Conservation (phyloP, 345 rosid genomes). For the Gossypium herbaceum region DNA sequence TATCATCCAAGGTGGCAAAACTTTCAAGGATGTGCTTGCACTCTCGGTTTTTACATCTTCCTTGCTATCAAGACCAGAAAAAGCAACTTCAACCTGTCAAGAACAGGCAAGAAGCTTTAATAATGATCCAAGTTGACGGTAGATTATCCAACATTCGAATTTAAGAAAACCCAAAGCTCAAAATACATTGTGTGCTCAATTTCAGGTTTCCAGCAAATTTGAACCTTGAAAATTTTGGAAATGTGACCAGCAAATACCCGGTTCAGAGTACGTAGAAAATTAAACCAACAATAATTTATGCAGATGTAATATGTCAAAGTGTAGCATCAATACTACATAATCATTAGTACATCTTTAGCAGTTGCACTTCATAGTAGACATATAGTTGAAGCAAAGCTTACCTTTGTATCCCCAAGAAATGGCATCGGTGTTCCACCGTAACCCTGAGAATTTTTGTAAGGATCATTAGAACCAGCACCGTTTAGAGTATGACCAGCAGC, state of each 20-base stretch:
- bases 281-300: neutral
- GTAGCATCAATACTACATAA: neutral
- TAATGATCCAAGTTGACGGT: slow-evolving; percentile 9
- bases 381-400: slow-evolving; percentile 19
- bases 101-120: slow-evolving; percentile 2
- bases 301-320: neutral
- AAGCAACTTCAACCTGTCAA: slow-evolving; percentile 88
- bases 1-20: slow-evolving; percentile 96
- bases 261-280: neutral
- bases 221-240: neutral
- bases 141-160: slow-evolving; percentile 6
- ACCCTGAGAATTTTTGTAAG: slow-evolving; percentile 61
- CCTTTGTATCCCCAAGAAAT: slow-evolving; percentile 87
- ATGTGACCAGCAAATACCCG: neutral
- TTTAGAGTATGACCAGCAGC: slow-evolving; percentile 59
- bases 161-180: neutral
- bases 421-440: slow-evolving; percentile 89
- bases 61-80: slow-evolving; percentile 67
- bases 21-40: slow-evolving; percentile 47
- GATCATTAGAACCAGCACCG: slow-evolving; percentile 64
- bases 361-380: slow-evolving; percentile 16
- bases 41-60: slow-evolving; percentile 66
- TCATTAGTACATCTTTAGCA: neutral
- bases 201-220: neutral
- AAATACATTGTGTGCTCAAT: neutral